phyloP scores from a whole-genome alignment of 2,329 filamentous ascomycete genomes.

The Periglandula ipomoeae region DNA sequence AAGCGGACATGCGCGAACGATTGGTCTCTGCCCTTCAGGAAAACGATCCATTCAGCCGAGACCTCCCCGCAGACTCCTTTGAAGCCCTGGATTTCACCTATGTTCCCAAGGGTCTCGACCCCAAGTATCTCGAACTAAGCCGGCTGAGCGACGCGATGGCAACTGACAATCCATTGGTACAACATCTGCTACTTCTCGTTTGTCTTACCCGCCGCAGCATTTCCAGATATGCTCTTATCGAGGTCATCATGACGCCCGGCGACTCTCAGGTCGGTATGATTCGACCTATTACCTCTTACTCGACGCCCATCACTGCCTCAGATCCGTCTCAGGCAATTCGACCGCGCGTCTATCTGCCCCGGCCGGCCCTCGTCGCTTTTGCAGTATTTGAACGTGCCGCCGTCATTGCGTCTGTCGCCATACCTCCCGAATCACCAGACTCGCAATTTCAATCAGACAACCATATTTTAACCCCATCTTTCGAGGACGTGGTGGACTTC shows the following conservation, averaged over 20 bases:
- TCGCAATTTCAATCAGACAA: constrained; percentile 64
- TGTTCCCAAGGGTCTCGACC: constrained; percentile 43
- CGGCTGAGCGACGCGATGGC: constrained; percentile 40
- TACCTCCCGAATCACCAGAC: constrained; percentile 61
- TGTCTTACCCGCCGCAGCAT: constrained; percentile 42
- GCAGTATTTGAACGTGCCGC: constrained; percentile 71
- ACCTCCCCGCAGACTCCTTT: constrained; percentile 49
- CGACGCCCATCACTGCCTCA: constrained; percentile 37
- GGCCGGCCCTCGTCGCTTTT: constrained; percentile 71
- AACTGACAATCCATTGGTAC: constrained; percentile 40
- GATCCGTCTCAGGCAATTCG: constrained; percentile 26
- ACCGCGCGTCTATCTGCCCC: constrained; percentile 68
- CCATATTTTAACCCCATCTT: constrained; percentile 54
- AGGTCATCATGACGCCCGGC: constrained; percentile 51
- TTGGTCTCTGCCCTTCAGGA: constrained; percentile 55
- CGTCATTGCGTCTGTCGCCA: constrained; percentile 64
- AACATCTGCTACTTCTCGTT: constrained; percentile 54
- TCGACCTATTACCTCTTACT: constrained; percentile 59
- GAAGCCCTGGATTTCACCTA: constrained; percentile 76
- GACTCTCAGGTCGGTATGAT: constrained; percentile 52
- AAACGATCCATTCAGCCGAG: constrained; percentile 37
- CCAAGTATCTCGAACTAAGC: constrained; percentile 40
- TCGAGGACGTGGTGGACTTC: constrained; percentile 82
- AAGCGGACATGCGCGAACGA: constrained; percentile 59
- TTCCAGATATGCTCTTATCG: constrained; percentile 66